Percentiles rank a stretch among this genome's conserved stretches.
Evolutionary conservation across 345 rosid genomes (phyloP).

Genomic region (Arabidopsis thaliana): DNA sequence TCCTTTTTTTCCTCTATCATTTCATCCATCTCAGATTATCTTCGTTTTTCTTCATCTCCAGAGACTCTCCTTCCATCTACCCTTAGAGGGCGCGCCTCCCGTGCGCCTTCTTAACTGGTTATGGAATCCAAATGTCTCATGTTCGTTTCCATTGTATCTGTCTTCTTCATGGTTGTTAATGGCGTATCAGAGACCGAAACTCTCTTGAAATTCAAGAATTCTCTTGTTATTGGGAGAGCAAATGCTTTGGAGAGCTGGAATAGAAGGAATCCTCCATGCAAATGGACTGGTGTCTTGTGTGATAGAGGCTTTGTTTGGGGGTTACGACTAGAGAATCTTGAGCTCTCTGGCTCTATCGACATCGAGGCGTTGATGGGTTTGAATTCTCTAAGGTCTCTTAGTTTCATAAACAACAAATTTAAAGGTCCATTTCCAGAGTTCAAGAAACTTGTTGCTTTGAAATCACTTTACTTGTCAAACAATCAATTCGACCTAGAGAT

Average conservation of each 20-base stretch:
- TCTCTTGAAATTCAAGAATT: slow-evolving; percentile 66
- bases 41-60: slow-evolving; percentile 18
- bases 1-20: slow-evolving; percentile 23
- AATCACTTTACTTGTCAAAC: slow-evolving; percentile 63
- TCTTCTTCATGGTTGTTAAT: slow-evolving; percentile 27
- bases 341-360: slow-evolving; percentile 59
- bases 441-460: slow-evolving; percentile 55
- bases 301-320: slow-evolving; percentile 56
- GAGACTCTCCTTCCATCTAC: slow-evolving; percentile 44
- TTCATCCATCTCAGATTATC: slow-evolving; percentile 4
- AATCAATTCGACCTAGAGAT: slow-evolving; percentile 67
- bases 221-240: slow-evolving; percentile 45
- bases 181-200: slow-evolving; percentile 52
- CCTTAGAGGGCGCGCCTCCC: slow-evolving; percentile 63
- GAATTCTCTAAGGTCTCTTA: slow-evolving; percentile 56
- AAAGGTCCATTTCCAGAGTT: slow-evolving; percentile 65
- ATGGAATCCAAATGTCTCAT: slow-evolving; percentile 35
- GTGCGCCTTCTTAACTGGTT: slow-evolving; percentile 53
- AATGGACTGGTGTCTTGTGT: slow-evolving; percentile 77
- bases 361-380: slow-evolving; percentile 48
- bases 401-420: slow-evolving; percentile 66
- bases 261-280: slow-evolving; percentile 50
- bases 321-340: slow-evolving; percentile 65
- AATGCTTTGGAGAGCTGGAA: slow-evolving; percentile 55
- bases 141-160: slow-evolving; percentile 16